Percentiles rank a stretch among this genome's conserved stretches.
phyloP scores from a whole-genome alignment of 1,139 yeast genomes.

The Suhomyces bokatorum region DNA sequence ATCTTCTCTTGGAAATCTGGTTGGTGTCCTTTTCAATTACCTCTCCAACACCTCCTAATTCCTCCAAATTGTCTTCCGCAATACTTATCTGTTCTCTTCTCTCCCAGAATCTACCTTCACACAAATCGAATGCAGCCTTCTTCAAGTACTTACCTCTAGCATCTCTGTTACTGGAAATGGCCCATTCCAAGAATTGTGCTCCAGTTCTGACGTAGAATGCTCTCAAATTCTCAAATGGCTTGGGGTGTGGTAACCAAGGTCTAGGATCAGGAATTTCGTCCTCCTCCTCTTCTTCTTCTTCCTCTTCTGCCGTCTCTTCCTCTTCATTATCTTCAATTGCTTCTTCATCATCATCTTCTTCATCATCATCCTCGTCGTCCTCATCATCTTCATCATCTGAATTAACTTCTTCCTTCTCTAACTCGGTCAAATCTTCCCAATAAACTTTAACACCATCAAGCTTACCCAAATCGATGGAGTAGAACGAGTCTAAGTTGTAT shows the following conservation, averaged over 20 bases:
- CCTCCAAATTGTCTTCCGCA: slow-evolving; percentile 87
- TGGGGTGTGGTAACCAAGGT: slow-evolving; percentile 97
- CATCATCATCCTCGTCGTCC: slow-evolving; percentile 52
- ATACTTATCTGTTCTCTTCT: slow-evolving; percentile 89
- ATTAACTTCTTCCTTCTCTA: slow-evolving; percentile 57
- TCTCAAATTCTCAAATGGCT: slow-evolving; percentile 85
- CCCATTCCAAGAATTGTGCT: slow-evolving; percentile 88
- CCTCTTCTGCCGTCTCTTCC: slow-evolving; percentile 59
- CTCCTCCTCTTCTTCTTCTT: slow-evolving; percentile 60
- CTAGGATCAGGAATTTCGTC: slow-evolving; percentile 84
- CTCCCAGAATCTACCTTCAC: slow-evolving; percentile 98
- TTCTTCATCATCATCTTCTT: slow-evolving; percentile 52
- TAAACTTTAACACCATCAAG: slow-evolving; percentile 84
- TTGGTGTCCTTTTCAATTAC: slow-evolving; percentile 77
- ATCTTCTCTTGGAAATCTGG: slow-evolving; percentile 44
- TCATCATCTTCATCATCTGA: slow-evolving; percentile 67
- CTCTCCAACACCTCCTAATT: slow-evolving; percentile 88
- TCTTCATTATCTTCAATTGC: slow-evolving; percentile 50
- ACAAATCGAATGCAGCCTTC: slow-evolving; percentile 83
- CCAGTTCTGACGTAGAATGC: slow-evolving; percentile 86
- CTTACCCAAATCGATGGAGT: slow-evolving; percentile 80
- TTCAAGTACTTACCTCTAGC: slow-evolving; percentile 91
- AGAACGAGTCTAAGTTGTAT: slow-evolving; percentile 79
- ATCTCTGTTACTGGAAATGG: slow-evolving; percentile 78
- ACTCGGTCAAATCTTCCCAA: slow-evolving; percentile 81